Conservation (phyloP, 192 early-diverging fungal species). For the Dispira simplex region DNA sequence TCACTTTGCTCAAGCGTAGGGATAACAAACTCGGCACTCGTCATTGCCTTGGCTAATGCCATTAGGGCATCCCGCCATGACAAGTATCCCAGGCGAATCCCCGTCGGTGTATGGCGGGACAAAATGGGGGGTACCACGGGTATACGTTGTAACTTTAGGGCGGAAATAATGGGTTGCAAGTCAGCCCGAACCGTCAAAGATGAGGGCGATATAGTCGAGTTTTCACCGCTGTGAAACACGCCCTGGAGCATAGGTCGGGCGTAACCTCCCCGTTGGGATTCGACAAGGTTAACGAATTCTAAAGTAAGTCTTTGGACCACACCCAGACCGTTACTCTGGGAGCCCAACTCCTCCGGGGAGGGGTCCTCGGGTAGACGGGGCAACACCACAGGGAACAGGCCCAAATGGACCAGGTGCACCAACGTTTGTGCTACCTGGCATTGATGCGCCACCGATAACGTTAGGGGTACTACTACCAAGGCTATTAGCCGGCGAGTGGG, state of each 20-base stretch:
- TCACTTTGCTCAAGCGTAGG: not conserved
- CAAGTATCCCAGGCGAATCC: not conserved
- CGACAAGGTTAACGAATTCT: not conserved
- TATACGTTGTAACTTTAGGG: not conserved
- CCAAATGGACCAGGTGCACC: constrained; percentile 1
- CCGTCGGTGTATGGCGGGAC: not conserved
- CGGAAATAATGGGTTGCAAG: not conserved
- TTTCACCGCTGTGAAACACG: not conserved
- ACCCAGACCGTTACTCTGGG: too few species aligned
- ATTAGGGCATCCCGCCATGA: not conserved
- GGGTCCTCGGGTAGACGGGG: not conserved
- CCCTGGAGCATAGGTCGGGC: not conserved
- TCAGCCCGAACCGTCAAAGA: not conserved
- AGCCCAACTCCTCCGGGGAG: too few species aligned
- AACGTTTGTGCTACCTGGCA: constrained; percentile 7
- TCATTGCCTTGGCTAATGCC: not conserved
- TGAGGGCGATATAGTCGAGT: too few species aligned
- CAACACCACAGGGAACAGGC: constrained; percentile 2
- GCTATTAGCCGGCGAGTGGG: not conserved
- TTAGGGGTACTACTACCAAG: constrained; percentile 3
- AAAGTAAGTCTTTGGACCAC: not conserved
- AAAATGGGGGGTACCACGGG: not conserved
- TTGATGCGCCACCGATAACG: not conserved
- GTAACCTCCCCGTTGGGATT: not conserved
- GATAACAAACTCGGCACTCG: not conserved